phyloP scores from a whole-genome alignment of 192 early-diverging fungal genomes.

The Radiomyces spectabilis region DNA sequence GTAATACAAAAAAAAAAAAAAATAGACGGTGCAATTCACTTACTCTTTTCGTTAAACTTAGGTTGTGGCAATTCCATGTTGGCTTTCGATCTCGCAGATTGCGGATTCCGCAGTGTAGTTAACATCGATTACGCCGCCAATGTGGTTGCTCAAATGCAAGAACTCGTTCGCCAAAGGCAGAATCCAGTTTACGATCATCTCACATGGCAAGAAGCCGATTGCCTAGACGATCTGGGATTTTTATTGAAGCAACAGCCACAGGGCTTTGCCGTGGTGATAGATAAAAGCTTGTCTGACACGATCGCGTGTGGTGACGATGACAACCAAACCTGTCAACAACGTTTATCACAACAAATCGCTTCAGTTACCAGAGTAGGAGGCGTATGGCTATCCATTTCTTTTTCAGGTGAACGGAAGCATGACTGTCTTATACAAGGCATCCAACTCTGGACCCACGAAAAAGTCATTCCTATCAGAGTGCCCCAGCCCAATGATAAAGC shows the following conservation, averaged over 20 bases:
- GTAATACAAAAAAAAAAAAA: neutral
- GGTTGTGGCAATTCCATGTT: conserved; percentile 30
- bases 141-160: conserved; percentile 20
- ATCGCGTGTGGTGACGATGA: conserved; percentile 25
- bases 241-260: neutral
- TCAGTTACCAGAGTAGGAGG: neutral
- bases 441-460: neutral
- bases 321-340: neutral
- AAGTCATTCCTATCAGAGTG: neutral
- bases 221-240: neutral
- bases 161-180: neutral
- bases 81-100: conserved; percentile 17
- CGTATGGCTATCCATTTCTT: conserved; percentile 12
- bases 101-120: conserved; percentile 2
- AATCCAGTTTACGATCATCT: neutral
- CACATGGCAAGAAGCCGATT: conserved; percentile 11
- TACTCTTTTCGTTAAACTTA: neutral
- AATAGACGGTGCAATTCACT: neutral
- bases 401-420: conserved; percentile 2
- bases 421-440: no score
- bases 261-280: conserved; percentile 14
- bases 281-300: conserved; percentile 14
- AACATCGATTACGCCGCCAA: conserved; percentile 27
- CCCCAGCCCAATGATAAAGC: conserved; percentile 1
- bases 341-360: neutral